Evolutionary conservation across 345 rosid species (phyloP).

Genomic region (Eucalyptus virginea): DNA sequence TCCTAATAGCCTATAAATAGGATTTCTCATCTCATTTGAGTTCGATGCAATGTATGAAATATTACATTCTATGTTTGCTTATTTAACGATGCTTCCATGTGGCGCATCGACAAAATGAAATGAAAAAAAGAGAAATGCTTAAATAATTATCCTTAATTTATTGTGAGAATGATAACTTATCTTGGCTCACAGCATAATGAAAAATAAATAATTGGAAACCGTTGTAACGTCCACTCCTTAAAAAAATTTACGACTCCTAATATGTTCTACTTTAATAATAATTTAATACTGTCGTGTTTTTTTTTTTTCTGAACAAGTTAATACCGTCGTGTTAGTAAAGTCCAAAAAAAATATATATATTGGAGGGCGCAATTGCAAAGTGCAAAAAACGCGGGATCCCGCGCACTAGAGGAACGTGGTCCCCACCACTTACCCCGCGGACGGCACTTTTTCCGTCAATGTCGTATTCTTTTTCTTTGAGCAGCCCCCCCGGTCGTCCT

Average conservation of each 20-base stretch:
- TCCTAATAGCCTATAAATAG: background rate
- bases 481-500: no score
- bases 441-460: background rate
- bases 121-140: no score
- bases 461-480: background rate
- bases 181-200: no score
- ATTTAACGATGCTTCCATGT: background rate
- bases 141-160: rapidly evolving
- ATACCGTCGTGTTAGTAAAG: no score
- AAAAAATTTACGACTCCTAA: no score
- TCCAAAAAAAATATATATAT: rapidly evolving
- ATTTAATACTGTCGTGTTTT: no score
- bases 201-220: rapidly evolving
- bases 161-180: rapidly evolving
- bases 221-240: rapidly evolving
- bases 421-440: background rate
- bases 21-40: background rate
- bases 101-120: background rate
- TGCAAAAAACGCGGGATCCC: rapidly evolving
- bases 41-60: rapidly evolving
- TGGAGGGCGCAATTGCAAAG: background rate
- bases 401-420: rapidly evolving
- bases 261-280: no score
- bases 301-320: no score
- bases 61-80: background rate